Percentiles rank a stretch among this genome's conserved stretches.
Conservation (phyloP, 805 yeast genomes). For the Wickerhamiella vanderwaltii region DNA sequence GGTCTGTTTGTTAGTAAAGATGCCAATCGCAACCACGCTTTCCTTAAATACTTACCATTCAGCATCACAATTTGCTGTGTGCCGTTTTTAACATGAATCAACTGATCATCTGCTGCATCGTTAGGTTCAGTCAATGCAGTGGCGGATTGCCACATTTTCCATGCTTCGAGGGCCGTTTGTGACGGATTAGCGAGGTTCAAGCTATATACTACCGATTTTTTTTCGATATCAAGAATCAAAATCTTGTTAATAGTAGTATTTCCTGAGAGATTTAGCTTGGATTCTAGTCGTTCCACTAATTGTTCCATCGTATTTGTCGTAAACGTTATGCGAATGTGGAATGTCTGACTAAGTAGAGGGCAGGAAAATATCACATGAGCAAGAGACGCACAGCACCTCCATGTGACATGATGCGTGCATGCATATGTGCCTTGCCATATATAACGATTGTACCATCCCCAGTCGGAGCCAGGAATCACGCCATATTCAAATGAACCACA, state of each 20-base stretch:
- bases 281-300: background rate
- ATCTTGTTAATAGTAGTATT: background rate
- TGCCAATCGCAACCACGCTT: too few species aligned
- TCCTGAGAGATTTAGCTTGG: background rate
- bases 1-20: too few species aligned
- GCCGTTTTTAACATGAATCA: conserved; percentile 7
- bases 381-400: background rate
- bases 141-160: conserved; percentile 10
- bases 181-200: background rate
- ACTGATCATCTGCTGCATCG: conserved; percentile 4
- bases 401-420: conserved; percentile 4
- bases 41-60: conserved; percentile 8
- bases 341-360: too few species aligned
- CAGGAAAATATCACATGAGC: background rate
- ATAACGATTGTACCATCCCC: too few species aligned
- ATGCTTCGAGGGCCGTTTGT: background rate
- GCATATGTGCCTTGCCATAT: too few species aligned
- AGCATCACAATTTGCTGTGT: background rate
- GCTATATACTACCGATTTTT: background rate
- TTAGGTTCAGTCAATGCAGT: conserved; percentile 4
- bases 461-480: too few species aligned
- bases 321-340: background rate
- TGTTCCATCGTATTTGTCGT: conserved; percentile 1
- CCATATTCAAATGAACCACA: background rate
- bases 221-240: background rate